Percentiles rank a stretch among this genome's conserved stretches.
Evolutionary conservation across 192 early-diverging fungal genomes (phyloP).

Genomic region (Rhizophlyctis rosea): DNA sequence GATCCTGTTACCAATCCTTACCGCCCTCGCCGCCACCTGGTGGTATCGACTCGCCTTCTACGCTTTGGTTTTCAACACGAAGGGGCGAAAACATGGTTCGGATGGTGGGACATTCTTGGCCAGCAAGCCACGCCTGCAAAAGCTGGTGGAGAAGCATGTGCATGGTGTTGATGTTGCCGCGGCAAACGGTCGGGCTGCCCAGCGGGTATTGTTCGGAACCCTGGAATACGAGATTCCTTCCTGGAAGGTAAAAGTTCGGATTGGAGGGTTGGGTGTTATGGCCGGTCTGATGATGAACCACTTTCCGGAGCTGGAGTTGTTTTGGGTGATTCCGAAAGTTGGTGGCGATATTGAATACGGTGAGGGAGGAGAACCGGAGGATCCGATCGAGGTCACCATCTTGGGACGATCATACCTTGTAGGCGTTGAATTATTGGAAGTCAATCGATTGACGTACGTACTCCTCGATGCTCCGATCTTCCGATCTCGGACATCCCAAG

Average conservation of each 20-base stretch:
- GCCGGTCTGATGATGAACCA: neutral
- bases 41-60: neutral
- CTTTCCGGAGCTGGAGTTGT: neutral
- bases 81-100: neutral
- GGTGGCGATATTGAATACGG: constrained; percentile 14
- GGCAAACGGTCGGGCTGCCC: neutral
- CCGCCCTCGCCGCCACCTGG: neutral
- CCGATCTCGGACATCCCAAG: neutral
- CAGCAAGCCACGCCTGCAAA: no score
- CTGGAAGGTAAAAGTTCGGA: constrained; percentile 14
- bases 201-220: neutral
- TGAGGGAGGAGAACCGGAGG: neutral
- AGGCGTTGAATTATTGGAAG: neutral
- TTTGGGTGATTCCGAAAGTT: constrained; percentile 14
- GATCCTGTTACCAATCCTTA: neutral
- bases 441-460: constrained; percentile 9
- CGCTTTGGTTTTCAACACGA: neutral
- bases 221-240: neutral
- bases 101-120: neutral
- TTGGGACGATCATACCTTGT: neutral
- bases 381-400: constrained; percentile 9
- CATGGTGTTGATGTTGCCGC: no score
- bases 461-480: constrained; percentile 6
- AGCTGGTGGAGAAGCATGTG: no score
- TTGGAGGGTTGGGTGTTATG: constrained; percentile 13